Conservation (phyloP, 331 rosid species). For the Malus hybrid region DNA sequence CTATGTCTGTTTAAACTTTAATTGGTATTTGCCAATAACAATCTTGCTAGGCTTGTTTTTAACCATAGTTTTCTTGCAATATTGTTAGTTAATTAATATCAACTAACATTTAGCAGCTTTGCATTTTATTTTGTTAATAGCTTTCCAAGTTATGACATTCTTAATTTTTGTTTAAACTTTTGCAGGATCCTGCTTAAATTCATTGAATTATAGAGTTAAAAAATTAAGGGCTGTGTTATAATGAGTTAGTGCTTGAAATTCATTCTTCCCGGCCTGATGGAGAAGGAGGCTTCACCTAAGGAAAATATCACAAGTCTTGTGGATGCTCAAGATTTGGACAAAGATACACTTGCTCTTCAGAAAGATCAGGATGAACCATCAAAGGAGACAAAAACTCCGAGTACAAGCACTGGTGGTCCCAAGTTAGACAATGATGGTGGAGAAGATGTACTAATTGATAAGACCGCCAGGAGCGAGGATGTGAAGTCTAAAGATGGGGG, state of each 20-base stretch:
- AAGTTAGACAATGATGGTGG: constrained; percentile 13
- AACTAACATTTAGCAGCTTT: not conserved
- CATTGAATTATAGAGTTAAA: not conserved
- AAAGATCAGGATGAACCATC: constrained; percentile 21
- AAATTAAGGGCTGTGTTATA: not conserved
- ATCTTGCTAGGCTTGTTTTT: not conserved
- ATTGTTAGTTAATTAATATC: not conserved
- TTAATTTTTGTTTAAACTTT: constrained; percentile 3
- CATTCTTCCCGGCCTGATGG: constrained; percentile 27
- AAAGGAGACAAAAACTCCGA: constrained; percentile 22
- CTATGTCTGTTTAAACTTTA: not conserved
- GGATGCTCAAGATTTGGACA: constrained; percentile 28
- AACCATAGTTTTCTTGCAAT: not conserved
- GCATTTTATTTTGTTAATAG: not conserved
- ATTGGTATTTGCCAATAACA: not conserved
- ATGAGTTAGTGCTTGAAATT: not conserved
- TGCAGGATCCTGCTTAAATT: constrained; percentile 11
- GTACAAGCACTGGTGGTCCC: constrained; percentile 17
- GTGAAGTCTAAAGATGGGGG: constrained; percentile 15
- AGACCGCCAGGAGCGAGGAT: constrained; percentile 15
- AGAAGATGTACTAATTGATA: constrained; percentile 20
- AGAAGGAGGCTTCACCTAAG: constrained; percentile 20
- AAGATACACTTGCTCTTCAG: constrained; percentile 11
- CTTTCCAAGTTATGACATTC: not conserved
- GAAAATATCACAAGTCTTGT: constrained; percentile 17